phyloP scores from a whole-genome alignment of 2,329 filamentous ascomycete species.

The Aureobasidium pullulans region DNA sequence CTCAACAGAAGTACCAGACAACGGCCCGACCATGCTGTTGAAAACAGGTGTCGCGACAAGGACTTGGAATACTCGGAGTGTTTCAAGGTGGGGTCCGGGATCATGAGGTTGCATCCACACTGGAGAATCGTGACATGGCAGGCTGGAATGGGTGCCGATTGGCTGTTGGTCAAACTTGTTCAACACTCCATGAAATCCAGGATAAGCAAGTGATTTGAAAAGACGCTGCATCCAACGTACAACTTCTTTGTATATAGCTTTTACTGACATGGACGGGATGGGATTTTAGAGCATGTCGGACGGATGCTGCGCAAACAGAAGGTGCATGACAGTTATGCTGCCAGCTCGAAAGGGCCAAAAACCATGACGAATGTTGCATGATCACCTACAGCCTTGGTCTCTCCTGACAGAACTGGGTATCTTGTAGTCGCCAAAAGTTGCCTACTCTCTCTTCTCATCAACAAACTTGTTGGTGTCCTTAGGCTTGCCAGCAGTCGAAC shows the following conservation, averaged over 20 bases:
- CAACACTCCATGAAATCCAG: constrained; percentile 10
- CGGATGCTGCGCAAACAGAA: constrained; percentile 5
- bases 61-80: constrained; percentile 6
- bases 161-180: constrained; percentile 3
- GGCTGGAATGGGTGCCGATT: background rate
- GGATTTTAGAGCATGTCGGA: background rate
- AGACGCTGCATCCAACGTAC: constrained; percentile 3
- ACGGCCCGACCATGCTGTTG: constrained; percentile 1
- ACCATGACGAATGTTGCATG: constrained; percentile 3
- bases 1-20: constrained; percentile 8
- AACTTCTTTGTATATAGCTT: constrained; percentile 2
- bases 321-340: constrained; percentile 10
- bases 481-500: constrained; percentile 8
- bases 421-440: constrained; percentile 3
- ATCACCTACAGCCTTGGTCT: constrained; percentile 1
- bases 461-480: constrained; percentile 11
- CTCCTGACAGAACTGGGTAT: background rate
- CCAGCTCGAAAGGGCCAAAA: constrained; percentile 5
- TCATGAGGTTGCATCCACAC: constrained; percentile 12
- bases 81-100: constrained; percentile 10
- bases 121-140: constrained; percentile 6
- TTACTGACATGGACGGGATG: constrained; percentile 2
- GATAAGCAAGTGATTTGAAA: constrained; percentile 9
- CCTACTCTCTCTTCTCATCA: constrained; percentile 14
- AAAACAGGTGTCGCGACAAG: constrained; percentile 9